Percentiles rank a stretch among this genome's conserved stretches.
These are phyloP conservation scores for Centella asiatica DNA, from an alignment of 129 eudicot genomes.

Conservation along the genomic window DNA sequence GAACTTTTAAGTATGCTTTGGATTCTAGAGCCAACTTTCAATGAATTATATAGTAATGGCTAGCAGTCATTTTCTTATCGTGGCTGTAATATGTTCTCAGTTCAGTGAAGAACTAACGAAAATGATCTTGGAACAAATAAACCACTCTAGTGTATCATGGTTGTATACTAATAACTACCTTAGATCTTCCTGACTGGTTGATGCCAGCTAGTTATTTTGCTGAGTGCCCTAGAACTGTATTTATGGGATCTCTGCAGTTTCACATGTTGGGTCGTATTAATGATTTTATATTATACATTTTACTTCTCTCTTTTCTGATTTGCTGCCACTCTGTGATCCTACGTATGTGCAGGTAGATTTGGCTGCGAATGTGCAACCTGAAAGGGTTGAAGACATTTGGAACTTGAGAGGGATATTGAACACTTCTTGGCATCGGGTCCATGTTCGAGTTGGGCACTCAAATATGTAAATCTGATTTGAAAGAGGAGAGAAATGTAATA, in stretches of 20 bases:
- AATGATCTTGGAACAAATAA: not conserved
- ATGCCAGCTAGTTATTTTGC: too few species aligned
- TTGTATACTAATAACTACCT: not conserved
- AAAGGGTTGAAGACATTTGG: constrained; percentile 72
- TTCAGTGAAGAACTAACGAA: too few species aligned
- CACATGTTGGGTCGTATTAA: not conserved
- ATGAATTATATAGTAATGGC: too few species aligned
- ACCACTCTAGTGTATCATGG: not conserved
- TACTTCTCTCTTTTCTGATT: not conserved
- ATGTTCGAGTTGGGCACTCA: constrained; percentile 71
- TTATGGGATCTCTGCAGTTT: not conserved
- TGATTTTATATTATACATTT: not conserved
- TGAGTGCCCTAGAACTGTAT: not conserved
- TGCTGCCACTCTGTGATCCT: not conserved
- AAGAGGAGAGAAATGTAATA: constrained; percentile 9
- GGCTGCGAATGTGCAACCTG: constrained; percentile 89
- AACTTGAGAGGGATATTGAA: constrained; percentile 92
- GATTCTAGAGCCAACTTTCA: too few species aligned
- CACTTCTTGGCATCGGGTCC: constrained; percentile 97
- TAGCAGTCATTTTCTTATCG: too few species aligned
- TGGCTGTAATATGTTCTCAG: not conserved
- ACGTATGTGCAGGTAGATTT: constrained; percentile 55
- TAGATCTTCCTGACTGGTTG: not conserved
- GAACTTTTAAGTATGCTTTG: too few species aligned
- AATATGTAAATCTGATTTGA: constrained; percentile 31